These are phyloP conservation scores for Torulaspora quercuum DNA, from an alignment of 805 yeast genomes.

Conservation along the genomic window DNA sequence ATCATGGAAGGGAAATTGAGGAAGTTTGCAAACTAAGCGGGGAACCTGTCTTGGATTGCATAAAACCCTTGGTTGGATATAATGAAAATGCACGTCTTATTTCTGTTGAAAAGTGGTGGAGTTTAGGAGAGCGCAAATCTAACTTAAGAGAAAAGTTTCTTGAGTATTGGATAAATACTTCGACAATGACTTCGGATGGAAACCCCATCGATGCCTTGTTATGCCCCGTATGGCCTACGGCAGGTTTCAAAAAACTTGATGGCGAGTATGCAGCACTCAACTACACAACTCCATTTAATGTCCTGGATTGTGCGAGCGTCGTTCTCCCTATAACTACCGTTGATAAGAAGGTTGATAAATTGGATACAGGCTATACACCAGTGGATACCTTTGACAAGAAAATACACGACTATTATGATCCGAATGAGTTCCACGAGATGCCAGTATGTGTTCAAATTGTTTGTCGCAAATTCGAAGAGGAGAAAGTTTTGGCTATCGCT, in stretches of 20 bases:
- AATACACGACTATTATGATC: constrained; percentile 42
- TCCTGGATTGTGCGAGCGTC: constrained; percentile 41
- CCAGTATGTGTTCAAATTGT: constrained; percentile 57
- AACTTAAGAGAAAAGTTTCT: constrained; percentile 39
- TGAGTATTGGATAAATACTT: constrained; percentile 39
- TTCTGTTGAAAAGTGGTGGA: constrained; percentile 40
- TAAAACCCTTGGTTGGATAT: constrained; percentile 27
- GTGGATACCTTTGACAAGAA: constrained; percentile 35
- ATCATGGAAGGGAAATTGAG: constrained; percentile 37
- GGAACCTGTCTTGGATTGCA: constrained; percentile 36
- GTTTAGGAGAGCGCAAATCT: constrained; percentile 38
- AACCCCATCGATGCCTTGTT: constrained; percentile 48
- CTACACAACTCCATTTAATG: constrained; percentile 44
- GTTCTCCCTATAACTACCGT: constrained; percentile 46
- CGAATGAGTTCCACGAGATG: constrained; percentile 47
- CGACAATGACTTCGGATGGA: constrained; percentile 35
- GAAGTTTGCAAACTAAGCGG: constrained; percentile 31
- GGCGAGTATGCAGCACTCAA: constrained; percentile 41
- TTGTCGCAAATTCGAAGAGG: constrained; percentile 56
- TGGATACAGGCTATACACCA: constrained; percentile 25
- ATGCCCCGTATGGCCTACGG: constrained; percentile 44
- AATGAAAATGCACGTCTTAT: constrained; percentile 7
- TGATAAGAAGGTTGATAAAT: constrained; percentile 35
- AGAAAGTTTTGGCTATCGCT: constrained; percentile 43
- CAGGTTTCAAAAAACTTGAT: constrained; percentile 39